Evolutionary conservation across 345 rosid species (phyloP), one percentile per base, ranked within the genome.

Genomic region (Erysimum cheiranthoides): DNA sequence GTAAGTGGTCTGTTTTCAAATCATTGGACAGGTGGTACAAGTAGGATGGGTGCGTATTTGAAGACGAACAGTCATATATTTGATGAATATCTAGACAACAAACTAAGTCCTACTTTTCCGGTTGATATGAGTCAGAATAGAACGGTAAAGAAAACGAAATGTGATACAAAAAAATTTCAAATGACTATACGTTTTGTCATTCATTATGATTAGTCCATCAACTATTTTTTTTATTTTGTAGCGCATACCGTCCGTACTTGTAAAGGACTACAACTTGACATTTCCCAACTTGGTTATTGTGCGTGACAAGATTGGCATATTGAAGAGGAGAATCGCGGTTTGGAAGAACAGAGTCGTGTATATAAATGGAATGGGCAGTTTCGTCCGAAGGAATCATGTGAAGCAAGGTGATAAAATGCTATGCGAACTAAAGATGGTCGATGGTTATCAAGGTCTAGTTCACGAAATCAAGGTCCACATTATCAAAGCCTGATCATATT

Each of bases 181-280:
- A 9, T 58, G 12, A 58, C 13, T 4, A 2, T 25, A 17, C 40
- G 51, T 16, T 42, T 28, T 43, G 14, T n/a, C 14, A 28, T 25
- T 61, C 10, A 13, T 62, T 40, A 4, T 40, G 46, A 38, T 61
- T 32, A 21, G 49, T 21, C 32, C 10, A 61, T 39, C 34, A 21
- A 21, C 11, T 61, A 13, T 21, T 21, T 11, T 63, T 63, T 1
- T 14, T 11, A 65, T 65, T 18, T 17, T 65, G 11, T 17, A 65
- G 70, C 43, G 42, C 17, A 47, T 65, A 47, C 70, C 70, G 2
- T 10, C 70, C 1, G 0, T 3, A 32, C 57, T 47, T 65, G 11
- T 65, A 31, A 65, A 47, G 16, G 70, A 65, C 28, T 65, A 65
- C 57, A 32, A 47, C 43, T 32, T 65, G 70, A 17, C 6, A 65